Conservation (phyloP, 78 protist species). For the Capsaspora owczarzaki region DNA sequence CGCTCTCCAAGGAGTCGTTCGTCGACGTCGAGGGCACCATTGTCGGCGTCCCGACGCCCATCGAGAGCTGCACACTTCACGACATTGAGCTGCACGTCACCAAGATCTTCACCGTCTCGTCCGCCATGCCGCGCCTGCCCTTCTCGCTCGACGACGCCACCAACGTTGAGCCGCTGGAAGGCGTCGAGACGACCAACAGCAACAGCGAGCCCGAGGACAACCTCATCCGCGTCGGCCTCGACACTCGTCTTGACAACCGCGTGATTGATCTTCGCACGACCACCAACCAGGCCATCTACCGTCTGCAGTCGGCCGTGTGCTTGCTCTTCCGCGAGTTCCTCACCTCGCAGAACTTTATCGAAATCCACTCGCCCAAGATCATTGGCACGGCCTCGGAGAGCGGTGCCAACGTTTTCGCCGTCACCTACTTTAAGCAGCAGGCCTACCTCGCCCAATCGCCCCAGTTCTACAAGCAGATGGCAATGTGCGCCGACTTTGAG, state of each 20-base stretch:
- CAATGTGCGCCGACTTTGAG: constrained; percentile 83
- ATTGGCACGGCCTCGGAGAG: constrained; percentile 86
- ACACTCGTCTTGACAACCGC: constrained; percentile 79
- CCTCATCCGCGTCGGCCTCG: constrained; percentile 40
- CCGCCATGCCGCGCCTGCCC: constrained; percentile 46
- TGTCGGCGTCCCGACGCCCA: constrained; percentile 22
- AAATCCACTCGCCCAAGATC: constrained; percentile 97
- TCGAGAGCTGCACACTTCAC: constrained; percentile 51
- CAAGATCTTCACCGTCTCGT: constrained; percentile 36
- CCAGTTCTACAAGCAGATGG: constrained; percentile 99
- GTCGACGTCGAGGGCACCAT: constrained; percentile 80
- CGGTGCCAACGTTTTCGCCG: constrained; percentile 92
- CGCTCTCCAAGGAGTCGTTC: constrained; percentile 70
- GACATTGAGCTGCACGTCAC: constrained; percentile 67
- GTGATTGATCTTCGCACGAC: constrained; percentile 83
- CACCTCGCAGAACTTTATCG: constrained; percentile 61
- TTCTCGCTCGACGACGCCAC: constrained; percentile 71
- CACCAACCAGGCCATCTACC: constrained; percentile 61
- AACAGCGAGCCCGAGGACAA: too few species aligned
- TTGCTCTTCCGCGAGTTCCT: constrained; percentile 39
- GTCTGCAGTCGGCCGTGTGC: constrained; percentile 34
- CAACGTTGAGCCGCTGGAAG: constrained; percentile 17
- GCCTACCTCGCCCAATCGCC: constrained; percentile 95
- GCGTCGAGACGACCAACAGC: too few species aligned
- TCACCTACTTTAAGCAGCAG: constrained; percentile 74